Conservation (phyloP, 306 rosid genomes). For the Castanospermum australe region DNA sequence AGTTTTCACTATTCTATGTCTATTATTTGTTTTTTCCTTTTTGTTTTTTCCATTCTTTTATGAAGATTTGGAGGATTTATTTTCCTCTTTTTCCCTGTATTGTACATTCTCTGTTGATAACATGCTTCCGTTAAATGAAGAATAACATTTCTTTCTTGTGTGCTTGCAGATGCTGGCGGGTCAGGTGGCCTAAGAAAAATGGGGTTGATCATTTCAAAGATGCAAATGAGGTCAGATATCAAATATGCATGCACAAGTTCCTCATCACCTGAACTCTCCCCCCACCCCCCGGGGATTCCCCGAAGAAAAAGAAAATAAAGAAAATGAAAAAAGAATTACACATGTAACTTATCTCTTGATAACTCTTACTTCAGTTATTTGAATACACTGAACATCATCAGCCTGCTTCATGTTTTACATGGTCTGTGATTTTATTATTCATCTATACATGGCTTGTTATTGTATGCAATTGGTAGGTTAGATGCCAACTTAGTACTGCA, state of each 20-base stretch:
- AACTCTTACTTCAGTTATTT: neutral
- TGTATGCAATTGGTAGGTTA: constrained; percentile 3
- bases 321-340: neutral
- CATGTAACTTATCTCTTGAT: neutral
- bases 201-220: constrained; percentile 64
- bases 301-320: neutral
- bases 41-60: neutral
- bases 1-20: neutral
- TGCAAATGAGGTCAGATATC: constrained; percentile 81
- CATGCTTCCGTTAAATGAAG: neutral
- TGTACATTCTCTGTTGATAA: constrained; percentile 10
- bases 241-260: constrained; percentile 16
- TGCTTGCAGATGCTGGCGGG: constrained; percentile 88
- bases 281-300: neutral
- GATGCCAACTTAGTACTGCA: neutral
- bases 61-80: neutral
- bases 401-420: neutral
- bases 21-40: neutral
- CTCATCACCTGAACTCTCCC: neutral
- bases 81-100: neutral
- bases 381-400: neutral
- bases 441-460: neutral
- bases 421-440: constrained; percentile 15
- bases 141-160: constrained; percentile 7
- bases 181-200: constrained; percentile 83